Base-by-base conservation (phyloP, 2,329 filamentous ascomycete species). In the Pseudonectria buxi region DNA sequence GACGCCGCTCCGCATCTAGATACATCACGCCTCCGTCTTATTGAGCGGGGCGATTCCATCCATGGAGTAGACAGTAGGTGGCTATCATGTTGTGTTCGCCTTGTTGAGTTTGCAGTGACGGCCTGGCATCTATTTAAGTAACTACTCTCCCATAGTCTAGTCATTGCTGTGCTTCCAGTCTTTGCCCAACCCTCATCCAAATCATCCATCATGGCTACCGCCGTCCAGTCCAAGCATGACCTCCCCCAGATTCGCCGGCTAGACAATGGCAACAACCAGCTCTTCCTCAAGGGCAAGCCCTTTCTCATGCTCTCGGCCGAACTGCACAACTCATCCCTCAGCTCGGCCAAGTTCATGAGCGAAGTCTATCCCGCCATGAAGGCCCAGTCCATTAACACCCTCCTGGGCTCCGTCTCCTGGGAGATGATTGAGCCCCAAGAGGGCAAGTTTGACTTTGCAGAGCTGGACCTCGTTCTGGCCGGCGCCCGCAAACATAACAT, bases 301-400 rank as follows among this genome's bases (percentile, higher is more conserved):
- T 62, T 63, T 24, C 49, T 63, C 14, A 58, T 58, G 53, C 48
- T 58, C 3, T 36, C 55, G 0, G 59, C 48, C 26, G 59, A 63
- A 41, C 50, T 62, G 10, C 59, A 62, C 35, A 63, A 63, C 33
- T 63, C 59, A 2, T 61, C 59, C 0, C 43, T 63, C 3, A 59
- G 48, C 31, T 56, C 49, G 0, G 52, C 59, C 15, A 47, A 46
- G 24, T 63, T 50, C 34, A 63, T 63, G 59, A 39, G 34, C 4
- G 41, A 50, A 3, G 49, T 58, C 1, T 58, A 53, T 53, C 50
- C 49, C 0, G 44, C 36, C 3, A 60, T 63, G 58, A 56, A 54
- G 36, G 47, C 46, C 1, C 44, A 54, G 28, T 52, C 51, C 25
- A 45, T 63, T 40, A 63, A 63, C 46, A 63, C 61, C 0, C 43